A percentile compares a stretch with the other conserved stretches of the same genome.
Conservation (phyloP, 1,284 basidiomycete genomes). For the Caloboletus firmus region DNA sequence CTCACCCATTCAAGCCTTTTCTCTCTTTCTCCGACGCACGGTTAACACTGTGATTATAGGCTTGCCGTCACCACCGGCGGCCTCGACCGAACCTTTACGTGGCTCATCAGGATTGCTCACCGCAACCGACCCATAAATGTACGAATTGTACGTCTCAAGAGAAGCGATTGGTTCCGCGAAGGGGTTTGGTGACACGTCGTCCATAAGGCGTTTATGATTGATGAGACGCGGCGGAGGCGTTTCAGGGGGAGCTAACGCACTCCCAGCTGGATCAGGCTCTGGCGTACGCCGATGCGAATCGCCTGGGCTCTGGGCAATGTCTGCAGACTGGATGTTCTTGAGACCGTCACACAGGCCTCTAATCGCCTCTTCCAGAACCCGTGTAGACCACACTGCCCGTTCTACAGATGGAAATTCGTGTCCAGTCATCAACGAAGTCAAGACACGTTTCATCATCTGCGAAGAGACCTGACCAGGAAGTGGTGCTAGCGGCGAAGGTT, state of each 20-base stretch:
- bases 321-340: conserved; percentile 29
- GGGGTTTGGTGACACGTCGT: conserved; percentile 61
- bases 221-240: conserved; percentile 47
- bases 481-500: conserved; percentile 47
- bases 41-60: conserved; percentile 53
- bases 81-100: conserved; percentile 18
- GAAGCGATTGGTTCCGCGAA: conserved; percentile 63
- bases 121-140: conserved; percentile 55
- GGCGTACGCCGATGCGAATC: conserved; percentile 38
- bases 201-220: conserved; percentile 30
- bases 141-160: conserved; percentile 54
- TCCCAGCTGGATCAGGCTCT: conserved; percentile 33
- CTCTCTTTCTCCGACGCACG: conserved; percentile 59
- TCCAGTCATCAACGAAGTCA: conserved; percentile 65
- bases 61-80: conserved; percentile 17
- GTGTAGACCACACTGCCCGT: conserved; percentile 65
- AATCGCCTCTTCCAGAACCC: conserved; percentile 66
- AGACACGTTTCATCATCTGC: conserved; percentile 66
- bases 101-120: conserved; percentile 48
- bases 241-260: conserved; percentile 39
- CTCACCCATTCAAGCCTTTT: conserved; percentile 25
- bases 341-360: conserved; percentile 70
- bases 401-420: conserved; percentile 76
- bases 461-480: conserved; percentile 61
- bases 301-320: conserved; percentile 17